Base-by-base conservation (phyloP, 179 eudicot species). In the Amaranthus tricolor region DNA sequence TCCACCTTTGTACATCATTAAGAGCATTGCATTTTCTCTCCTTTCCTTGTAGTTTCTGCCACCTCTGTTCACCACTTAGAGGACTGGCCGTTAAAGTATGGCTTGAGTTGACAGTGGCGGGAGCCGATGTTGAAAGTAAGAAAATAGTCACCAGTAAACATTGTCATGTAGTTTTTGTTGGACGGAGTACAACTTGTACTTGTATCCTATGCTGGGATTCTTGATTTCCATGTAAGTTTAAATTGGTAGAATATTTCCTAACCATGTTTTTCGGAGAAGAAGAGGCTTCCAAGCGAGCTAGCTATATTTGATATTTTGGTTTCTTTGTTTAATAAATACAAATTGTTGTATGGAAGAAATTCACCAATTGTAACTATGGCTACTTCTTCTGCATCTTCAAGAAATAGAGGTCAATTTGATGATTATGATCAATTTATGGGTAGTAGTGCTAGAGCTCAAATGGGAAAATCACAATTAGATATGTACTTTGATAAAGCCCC, bases 211-310 rank as follows among this genome's bases (percentile, higher is more conserved):
- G 62, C 49, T 5, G 15, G 48, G 12, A 70, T 78, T 4, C 60
- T 73, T n/a, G 74, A 78, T 73, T 70, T 69, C 9, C 56, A 10
- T 67, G 6, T 31, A 62, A 68, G 55, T 10, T 74, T 0, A 12
- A 45, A n/a, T 44, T 31, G 11, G 74, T 68, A 16, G 60, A 60
- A 53, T 74, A 48, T 62, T 61, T 74, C 7, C 73, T 50, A 44
- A 7, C 1, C 3, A 66, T 50, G 45, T 45, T 65, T 9, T 78
- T 54, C 67, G 74, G 48, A 0, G 16, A 9, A 6, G 68, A 21
- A 3, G 68, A 43, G 43, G 77, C 53, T n/a, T 19, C 45, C 5
- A 61, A 45, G 31, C 20, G n/a, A 14, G 7, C 43, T 10, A 21
- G 62, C 6, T 50, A 50, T 50, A 50, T 50, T 5, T 50, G 53